Conservation (phyloP, 2,329 filamentous ascomycete species). For the Colletotrichum karsti region DNA sequence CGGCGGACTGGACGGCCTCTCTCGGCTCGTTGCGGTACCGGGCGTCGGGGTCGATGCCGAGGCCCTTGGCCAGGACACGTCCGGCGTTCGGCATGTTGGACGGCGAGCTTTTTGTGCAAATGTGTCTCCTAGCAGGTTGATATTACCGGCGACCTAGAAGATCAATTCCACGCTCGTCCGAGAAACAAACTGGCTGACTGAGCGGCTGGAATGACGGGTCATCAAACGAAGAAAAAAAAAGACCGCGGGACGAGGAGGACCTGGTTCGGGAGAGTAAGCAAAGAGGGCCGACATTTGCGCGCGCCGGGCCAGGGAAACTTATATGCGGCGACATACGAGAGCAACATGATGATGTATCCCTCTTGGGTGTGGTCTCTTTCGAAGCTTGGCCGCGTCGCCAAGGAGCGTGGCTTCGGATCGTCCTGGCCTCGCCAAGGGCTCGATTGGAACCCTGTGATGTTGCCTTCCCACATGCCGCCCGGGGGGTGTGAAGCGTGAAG, state of each 20-base stretch:
- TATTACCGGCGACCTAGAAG: neutral
- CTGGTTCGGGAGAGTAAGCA: neutral
- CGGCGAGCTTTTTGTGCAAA: neutral
- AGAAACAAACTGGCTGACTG: neutral
- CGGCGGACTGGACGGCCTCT: conserved; percentile 36
- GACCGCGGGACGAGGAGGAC: neutral
- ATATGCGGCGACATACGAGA: conserved; percentile 15
- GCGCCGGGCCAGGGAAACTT: conserved; percentile 2
- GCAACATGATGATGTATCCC: conserved; percentile 17
- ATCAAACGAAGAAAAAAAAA: neutral
- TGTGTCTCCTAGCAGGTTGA: neutral
- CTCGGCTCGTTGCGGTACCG: conserved; percentile 35
- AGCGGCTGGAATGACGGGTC: neutral
- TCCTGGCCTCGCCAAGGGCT: conserved; percentile 22
- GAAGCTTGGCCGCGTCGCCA: conserved; percentile 27
- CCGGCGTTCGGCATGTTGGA: conserved; percentile 31
- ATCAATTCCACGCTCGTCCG: neutral
- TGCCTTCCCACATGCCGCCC: conserved; percentile 23
- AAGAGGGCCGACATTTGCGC: neutral
- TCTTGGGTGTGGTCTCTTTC: conserved; percentile 7
- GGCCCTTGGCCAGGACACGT: conserved; percentile 35
- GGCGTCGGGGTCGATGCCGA: conserved; percentile 41
- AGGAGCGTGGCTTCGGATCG: conserved; percentile 28
- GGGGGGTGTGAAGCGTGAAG: neutral
- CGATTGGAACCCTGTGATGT: conserved; percentile 19